A percentile compares a stretch with the other conserved stretches of the same genome.
Evolutionary conservation across 352 stramenopile species (phyloP).

Genomic region (Pythium oligandrum): DNA sequence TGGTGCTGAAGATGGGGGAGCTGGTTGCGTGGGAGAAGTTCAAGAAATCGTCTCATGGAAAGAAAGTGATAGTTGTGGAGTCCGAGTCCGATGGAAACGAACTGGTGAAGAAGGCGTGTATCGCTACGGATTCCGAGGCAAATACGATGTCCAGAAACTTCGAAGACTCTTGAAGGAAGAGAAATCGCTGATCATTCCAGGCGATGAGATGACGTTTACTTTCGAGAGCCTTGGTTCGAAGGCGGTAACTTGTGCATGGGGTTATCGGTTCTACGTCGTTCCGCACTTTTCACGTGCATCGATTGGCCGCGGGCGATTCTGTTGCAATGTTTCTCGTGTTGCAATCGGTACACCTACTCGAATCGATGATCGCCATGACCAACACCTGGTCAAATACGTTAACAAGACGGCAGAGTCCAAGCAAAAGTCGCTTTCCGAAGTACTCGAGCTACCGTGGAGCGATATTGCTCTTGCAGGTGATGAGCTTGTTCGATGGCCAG

Average conservation of each 20-base stretch:
- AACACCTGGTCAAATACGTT: conserved; percentile 73
- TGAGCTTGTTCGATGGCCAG: conserved; percentile 67
- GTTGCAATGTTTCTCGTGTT: conserved; percentile 15
- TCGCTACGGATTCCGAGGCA: conserved; percentile 51
- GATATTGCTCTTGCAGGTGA: conserved; percentile 55
- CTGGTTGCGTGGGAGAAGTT: conserved; percentile 49
- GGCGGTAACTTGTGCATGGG: conserved; percentile 24
- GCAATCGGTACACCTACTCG: neutral
- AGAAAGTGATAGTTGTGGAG: conserved; percentile 37
- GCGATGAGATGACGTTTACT: conserved; percentile 31
- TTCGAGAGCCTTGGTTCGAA: conserved; percentile 8
- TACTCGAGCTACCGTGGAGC: conserved; percentile 49
- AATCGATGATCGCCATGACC: conserved; percentile 34
- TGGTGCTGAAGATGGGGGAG: conserved; percentile 63
- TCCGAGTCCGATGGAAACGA: conserved; percentile 51
- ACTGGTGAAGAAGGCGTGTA: conserved; percentile 40
- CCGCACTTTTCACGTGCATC: conserved; percentile 54
- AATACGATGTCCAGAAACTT: conserved; percentile 53
- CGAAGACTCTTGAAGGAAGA: conserved; percentile 13
- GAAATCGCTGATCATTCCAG: conserved; percentile 39
- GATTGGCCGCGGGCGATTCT: conserved; percentile 47
- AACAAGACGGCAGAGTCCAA: conserved; percentile 56
- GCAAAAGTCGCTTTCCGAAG: conserved; percentile 36
- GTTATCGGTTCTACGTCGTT: conserved; percentile 71
- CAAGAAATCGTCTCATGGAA: conserved; percentile 53